Evolutionary conservation across 176 grass and related monocot genomes (phyloP).

Genomic region (Oryza officinalis): DNA sequence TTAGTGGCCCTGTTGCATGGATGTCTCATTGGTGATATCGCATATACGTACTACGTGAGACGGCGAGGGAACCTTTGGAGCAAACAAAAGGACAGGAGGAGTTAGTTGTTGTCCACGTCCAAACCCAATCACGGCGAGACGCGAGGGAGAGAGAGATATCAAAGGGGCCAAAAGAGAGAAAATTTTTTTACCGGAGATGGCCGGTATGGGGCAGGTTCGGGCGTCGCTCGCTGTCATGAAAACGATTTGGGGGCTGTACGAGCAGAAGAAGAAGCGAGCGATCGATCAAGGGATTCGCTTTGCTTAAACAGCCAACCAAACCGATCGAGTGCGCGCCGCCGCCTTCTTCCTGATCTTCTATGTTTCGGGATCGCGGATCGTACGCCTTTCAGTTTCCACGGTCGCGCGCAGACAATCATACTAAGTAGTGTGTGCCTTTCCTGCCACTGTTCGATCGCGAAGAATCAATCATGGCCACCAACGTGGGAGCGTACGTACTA

Average conservation of each 20-base stretch:
- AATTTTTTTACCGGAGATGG: background rate
- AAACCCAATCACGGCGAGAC: constrained; percentile 26
- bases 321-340: background rate
- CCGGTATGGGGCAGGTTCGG: constrained; percentile 3
- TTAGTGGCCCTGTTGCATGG: constrained; percentile 29
- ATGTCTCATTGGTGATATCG: background rate
- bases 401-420: background rate
- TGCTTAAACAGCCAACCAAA: constrained; percentile 27
- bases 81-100: background rate
- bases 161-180: background rate
- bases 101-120: constrained; percentile 26
- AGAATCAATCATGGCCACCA: background rate
- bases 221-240: constrained; percentile 22
- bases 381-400: background rate
- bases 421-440: background rate
- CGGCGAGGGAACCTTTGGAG: background rate
- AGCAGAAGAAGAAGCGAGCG: background rate
- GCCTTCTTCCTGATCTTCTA: background rate
- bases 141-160: background rate
- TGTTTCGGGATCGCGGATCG: background rate
- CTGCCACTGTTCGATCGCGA: background rate
- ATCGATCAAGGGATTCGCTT: background rate
- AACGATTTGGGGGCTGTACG: background rate
- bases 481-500: background rate
- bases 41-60: background rate